Evolutionary conservation across 1,284 basidiomycete species (phyloP), one percentile per base, ranked within the genome.

Genomic region (Phlebopus sp.): DNA sequence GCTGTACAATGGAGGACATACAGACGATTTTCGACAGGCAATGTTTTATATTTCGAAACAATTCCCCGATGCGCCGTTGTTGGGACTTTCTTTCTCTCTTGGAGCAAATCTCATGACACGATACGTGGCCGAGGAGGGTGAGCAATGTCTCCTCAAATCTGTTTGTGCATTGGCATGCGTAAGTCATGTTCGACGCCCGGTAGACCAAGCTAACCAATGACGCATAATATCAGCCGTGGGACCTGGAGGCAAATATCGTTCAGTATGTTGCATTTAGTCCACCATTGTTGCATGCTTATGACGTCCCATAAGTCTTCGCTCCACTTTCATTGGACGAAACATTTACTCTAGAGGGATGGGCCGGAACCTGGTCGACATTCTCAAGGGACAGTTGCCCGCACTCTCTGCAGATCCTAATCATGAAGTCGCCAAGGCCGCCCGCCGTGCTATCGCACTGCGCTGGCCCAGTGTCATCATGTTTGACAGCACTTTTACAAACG

Each of bases 31-130:
- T 29, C 83, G 92, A 37, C 83, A 83, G 46, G 89, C 92, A 1
- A 68, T 95, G 38, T 77, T 90, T 60, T 89, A 90, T 68, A 79
- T 98, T 44, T 76, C 84, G 5, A 68, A 81, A 49, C 70, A 73
- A 50, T 95, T 87, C 59, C 94, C 97, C 2, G 69, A 78, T 18
- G 91, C 94, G 0, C 88, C 86, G 5, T 71, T 98, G 34, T 72
- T 95, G 27, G 96, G 91, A 10, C 71, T 97, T 21, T 93, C 93
- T 5, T 99, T 97, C 72, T 97, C 92, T 2, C 80, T 99, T 39
- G 97, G 96, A 44, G 92, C 94, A 30, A 92, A 92, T 60, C 86
- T 98, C 36, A 71, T 99, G 53, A 87, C 91, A 15, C 81, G 92
- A 53, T 97, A 97, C 68, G 72, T 96, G 41, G 93, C 90, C 5